Base-by-base conservation (phyloP, 371 early-diverging fungal species). In the Choanephora cucurbitarum region DNA sequence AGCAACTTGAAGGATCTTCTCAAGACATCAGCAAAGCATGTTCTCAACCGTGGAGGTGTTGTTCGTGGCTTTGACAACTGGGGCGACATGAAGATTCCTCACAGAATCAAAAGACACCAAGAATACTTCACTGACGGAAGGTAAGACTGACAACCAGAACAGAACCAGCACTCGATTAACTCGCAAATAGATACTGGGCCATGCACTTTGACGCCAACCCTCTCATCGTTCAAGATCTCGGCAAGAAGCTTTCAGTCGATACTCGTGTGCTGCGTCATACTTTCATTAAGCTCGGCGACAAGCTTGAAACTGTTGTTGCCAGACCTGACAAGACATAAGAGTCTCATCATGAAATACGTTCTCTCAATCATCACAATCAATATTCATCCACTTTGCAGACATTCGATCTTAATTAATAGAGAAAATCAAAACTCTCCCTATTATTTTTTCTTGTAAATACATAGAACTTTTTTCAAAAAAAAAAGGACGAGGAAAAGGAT, bases 131-230 rank as follows among this genome's bases (percentile, higher is more conserved):
- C 71, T 10, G 69, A 82, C 31, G 89, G 87, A 72, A 76, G 79
- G 88, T 87, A 74, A 45, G 8, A 31, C 13, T 7, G 1, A 45
- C 13, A 43, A 52, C 23, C 44, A 18, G 47, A 15, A 22, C 4
- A 39, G 11, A 42, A 40, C 28, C 15, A 52, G 33, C n/a, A n/a
- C 21, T 13, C 44, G 17, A 24, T 37, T 42, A 44, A 8, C 48
- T 19, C 42, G 17, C 14, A 37, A 14, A 37, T 56, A 88, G 88
- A 44, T 89, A 86, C 60, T 90, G 83, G 82, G 60, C 86, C 23
- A 90, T 93, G 90, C 87, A 87, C 55, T 93, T 91, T 64, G 88
- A 90, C 57, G 80, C 90, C 34, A 85, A 87, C 22, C 90, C 91
- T 2, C 57, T 76, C 37, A 80, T 79, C 9, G 70, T 88, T 59